A percentile compares a stretch with the other conserved stretches of the same genome.
Evolutionary conservation across 148 eudicot genomes (phyloP).

Genomic region (Heliosperma pusillum): DNA sequence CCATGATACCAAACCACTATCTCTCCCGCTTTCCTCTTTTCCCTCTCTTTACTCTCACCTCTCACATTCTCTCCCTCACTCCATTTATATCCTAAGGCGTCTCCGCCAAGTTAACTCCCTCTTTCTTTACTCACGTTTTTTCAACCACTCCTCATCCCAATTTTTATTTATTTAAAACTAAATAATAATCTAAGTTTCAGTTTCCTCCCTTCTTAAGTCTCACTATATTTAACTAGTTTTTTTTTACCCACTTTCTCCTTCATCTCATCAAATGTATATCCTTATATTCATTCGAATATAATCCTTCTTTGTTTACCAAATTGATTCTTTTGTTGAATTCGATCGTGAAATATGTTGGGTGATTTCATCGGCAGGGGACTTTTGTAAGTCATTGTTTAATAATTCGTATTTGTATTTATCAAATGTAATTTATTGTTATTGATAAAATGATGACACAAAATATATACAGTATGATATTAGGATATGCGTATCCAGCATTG

Average conservation of each 20-base stretch:
- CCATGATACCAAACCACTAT: neutral
- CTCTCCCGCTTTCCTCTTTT: neutral
- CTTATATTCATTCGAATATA: neutral
- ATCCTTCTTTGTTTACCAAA: too few relatives aligned
- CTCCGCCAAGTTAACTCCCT: slow-evolving; percentile 41
- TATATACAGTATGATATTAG: slow-evolving; percentile 62
- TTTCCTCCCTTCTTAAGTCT: slow-evolving; percentile 36
- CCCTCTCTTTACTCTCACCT: neutral
- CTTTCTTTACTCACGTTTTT: slow-evolving; percentile 10
- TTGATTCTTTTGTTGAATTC: neutral
- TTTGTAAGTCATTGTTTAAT: slow-evolving; percentile 51
- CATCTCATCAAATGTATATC: neutral
- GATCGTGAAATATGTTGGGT: slow-evolving; percentile 57
- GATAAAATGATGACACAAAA: neutral
- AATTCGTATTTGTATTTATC: neutral
- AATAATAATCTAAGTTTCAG: slow-evolving; percentile 23
- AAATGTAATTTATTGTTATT: neutral
- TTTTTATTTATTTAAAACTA: neutral
- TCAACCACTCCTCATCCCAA: slow-evolving; percentile 23
- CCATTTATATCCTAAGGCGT: slow-evolving; percentile 29
- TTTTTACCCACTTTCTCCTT: neutral
- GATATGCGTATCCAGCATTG: slow-evolving; percentile 90
- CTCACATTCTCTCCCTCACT: neutral
- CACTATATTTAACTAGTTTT: neutral
- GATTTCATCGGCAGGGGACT: slow-evolving; percentile 60